Evolutionary conservation across 345 rosid genomes (phyloP).

Genomic region (Lepidium aucheri): DNA sequence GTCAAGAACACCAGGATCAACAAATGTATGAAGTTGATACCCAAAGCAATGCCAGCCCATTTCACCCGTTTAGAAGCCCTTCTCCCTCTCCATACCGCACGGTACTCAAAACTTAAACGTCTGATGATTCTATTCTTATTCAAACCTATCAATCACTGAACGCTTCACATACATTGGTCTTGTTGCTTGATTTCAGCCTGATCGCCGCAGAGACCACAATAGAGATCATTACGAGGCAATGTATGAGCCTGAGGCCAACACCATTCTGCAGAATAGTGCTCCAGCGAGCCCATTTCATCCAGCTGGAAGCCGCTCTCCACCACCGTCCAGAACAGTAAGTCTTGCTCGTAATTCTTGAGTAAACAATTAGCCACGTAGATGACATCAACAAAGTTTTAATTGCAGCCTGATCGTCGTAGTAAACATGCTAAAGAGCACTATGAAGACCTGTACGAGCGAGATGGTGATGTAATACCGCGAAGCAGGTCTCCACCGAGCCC

Average conservation of each 20-base stretch:
- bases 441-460: conserved; percentile 7
- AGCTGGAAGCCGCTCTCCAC: conserved; percentile 18
- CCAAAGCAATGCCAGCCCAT: conserved; percentile 25
- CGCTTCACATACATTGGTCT: background rate
- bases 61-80: conserved; percentile 26
- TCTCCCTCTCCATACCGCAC: conserved; percentile 27
- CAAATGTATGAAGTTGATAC: conserved; percentile 16
- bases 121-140: background rate
- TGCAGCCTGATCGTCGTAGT: conserved; percentile 5
- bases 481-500: conserved; percentile 24
- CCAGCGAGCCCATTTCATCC: conserved; percentile 17
- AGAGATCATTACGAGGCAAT: conserved; percentile 15
- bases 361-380: background rate
- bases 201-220: conserved; percentile 11
- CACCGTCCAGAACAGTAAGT: conserved; percentile 17
- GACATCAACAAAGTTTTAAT: background rate
- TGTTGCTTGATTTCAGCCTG: conserved; percentile 17
- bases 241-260: conserved; percentile 21
- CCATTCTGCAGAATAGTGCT: conserved; percentile 10
- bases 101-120: background rate
- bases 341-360: conserved; percentile 3
- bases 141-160: conserved; percentile 2
- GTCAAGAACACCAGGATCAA: conserved; percentile 9
- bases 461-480: conserved; percentile 14
- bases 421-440: conserved; percentile 5